Conservation (phyloP, 169 alveolate species). For the Babesia gibsoni region DNA sequence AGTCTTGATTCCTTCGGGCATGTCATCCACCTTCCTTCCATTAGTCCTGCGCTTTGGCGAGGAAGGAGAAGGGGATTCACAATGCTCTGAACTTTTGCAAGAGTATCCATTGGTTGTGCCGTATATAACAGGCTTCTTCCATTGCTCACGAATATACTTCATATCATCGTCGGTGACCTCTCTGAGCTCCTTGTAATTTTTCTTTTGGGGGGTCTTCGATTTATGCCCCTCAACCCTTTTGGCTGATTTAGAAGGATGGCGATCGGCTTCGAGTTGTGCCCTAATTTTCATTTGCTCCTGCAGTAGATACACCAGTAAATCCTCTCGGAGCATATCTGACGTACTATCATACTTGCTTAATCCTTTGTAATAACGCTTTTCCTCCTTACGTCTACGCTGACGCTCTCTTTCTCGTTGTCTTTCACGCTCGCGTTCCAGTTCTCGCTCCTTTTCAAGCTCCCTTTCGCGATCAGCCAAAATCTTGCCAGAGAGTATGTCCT, state of each 20-base stretch:
- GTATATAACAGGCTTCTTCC: neutral
- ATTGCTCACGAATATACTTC: neutral
- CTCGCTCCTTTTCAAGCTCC: no score
- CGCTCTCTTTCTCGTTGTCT: no score
- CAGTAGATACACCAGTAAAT: conserved; percentile 24
- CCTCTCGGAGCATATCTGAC: conserved; percentile 19
- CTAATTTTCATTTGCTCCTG: conserved; percentile 17
- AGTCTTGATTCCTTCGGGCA: no score
- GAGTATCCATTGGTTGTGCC: no score
- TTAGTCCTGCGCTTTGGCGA: no score
- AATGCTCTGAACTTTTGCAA: no score
- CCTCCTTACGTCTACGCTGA: neutral
- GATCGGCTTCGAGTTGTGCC: neutral
- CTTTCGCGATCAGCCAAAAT: no score
- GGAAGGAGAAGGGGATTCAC: no score
- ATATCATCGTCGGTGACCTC: conserved; percentile 7
- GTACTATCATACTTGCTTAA: neutral
- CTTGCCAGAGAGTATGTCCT: conserved; percentile 15
- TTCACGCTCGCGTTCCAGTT: no score
- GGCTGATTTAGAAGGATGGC: neutral
- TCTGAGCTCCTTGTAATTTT: neutral
- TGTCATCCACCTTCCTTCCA: no score
- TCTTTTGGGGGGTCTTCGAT: neutral
- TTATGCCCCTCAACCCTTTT: neutral
- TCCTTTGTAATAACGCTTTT: neutral